Percentiles rank a stretch among this genome's conserved stretches.
phyloP scores from a whole-genome alignment of 179 eudicot genomes.

The Monotropa hypopitys region DNA sequence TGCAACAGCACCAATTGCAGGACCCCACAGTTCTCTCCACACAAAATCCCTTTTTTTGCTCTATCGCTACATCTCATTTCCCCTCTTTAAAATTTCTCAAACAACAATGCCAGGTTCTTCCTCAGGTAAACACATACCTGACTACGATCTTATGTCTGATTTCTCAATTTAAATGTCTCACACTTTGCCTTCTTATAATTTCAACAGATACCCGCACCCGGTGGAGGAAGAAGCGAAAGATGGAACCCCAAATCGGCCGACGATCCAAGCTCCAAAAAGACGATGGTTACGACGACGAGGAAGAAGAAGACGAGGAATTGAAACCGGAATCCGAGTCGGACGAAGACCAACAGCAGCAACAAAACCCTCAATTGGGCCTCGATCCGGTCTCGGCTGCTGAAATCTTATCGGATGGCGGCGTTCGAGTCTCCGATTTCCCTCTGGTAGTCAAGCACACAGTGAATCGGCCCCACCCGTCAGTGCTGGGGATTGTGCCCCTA shows the following conservation, averaged over 20 bases:
- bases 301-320: slow-evolving; percentile 32
- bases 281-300: slow-evolving; percentile 44
- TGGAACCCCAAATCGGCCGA: slow-evolving; percentile 28
- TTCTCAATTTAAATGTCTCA: neutral
- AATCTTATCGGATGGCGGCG: slow-evolving; percentile 34
- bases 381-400: slow-evolving; percentile 25
- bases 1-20: neutral
- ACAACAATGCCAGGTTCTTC: slow-evolving; percentile 2
- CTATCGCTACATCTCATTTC: neutral
- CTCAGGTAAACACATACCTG: slow-evolving; percentile 1
- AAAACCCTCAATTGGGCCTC: slow-evolving; percentile 3
- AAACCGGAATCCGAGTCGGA: slow-evolving; percentile 9
- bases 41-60: neutral
- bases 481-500: slow-evolving; percentile 30
- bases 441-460: slow-evolving; percentile 38
- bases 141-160: neutral
- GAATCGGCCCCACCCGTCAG: slow-evolving; percentile 42
- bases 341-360: slow-evolving; percentile 7
- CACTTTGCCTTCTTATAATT: neutral
- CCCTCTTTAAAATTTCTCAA: neutral
- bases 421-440: slow-evolving; percentile 54
- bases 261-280: slow-evolving; percentile 30
- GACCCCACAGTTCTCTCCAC: neutral
- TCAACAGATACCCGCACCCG: slow-evolving; percentile 25
- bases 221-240: slow-evolving; percentile 41